Conservation (phyloP, 2,329 filamentous ascomycete genomes). For the Salinomyces thailandicus region DNA sequence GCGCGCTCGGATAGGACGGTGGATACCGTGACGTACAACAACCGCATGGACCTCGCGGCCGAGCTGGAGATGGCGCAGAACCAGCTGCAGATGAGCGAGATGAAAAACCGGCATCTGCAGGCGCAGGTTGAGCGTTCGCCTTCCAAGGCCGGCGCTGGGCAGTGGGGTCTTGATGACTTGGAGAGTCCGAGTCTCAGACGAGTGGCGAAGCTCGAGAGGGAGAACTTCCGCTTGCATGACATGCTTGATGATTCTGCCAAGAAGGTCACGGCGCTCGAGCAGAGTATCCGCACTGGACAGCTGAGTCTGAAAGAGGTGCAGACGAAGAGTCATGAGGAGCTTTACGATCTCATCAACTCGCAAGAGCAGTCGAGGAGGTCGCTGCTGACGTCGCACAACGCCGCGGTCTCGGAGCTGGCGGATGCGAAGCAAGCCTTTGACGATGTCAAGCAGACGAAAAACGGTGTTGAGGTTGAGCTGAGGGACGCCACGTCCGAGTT, state of each 20-base stretch:
- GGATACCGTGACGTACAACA: slow-evolving; percentile 75
- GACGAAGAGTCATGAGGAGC: slow-evolving; percentile 85
- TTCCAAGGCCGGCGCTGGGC: slow-evolving; percentile 38
- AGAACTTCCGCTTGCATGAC: slow-evolving; percentile 82
- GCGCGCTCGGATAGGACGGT: slow-evolving; percentile 73
- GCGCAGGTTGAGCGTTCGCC: slow-evolving; percentile 67
- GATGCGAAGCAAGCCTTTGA: slow-evolving; percentile 84
- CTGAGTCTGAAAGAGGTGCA: slow-evolving; percentile 84
- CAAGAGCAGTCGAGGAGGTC: slow-evolving; percentile 82
- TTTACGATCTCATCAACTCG: slow-evolving; percentile 82
- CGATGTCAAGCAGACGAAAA: slow-evolving; percentile 70
- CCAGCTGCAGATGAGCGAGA: slow-evolving; percentile 83
- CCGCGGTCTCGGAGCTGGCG: slow-evolving; percentile 71
- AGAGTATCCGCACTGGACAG: slow-evolving; percentile 75
- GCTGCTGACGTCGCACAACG: slow-evolving; percentile 74
- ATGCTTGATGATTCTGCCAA: slow-evolving; percentile 89
- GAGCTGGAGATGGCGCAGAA: slow-evolving; percentile 90
- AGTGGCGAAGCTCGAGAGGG: slow-evolving; percentile 83
- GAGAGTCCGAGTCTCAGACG: slow-evolving; percentile 70
- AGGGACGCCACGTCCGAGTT: slow-evolving; percentile 76
- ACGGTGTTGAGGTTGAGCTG: slow-evolving; percentile 72
- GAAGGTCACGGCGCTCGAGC: slow-evolving; percentile 83
- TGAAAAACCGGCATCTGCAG: slow-evolving; percentile 89
- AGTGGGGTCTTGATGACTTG: slow-evolving; percentile 44
- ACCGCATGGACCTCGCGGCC: slow-evolving; percentile 78